Evolutionary conservation across 805 yeast species (phyloP).

Genomic region (Candida maesae): DNA sequence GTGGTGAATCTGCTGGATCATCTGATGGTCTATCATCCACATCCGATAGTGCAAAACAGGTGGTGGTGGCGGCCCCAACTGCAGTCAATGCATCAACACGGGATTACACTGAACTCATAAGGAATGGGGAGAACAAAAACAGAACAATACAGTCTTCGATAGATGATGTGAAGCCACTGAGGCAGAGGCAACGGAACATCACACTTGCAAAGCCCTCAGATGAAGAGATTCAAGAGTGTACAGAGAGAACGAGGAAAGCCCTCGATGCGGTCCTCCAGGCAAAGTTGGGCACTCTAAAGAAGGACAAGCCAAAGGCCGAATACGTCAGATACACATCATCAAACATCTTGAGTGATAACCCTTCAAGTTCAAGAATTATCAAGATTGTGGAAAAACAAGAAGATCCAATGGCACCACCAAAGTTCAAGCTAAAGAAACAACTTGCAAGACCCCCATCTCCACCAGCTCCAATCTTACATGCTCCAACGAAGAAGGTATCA

Average conservation of each 20-base stretch:
- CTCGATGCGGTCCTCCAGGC: slow-evolving; percentile 47
- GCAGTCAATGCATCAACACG: slow-evolving; percentile 3
- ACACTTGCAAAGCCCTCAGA: slow-evolving; percentile 43
- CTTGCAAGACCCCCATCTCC: slow-evolving; percentile 68
- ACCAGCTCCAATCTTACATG: slow-evolving; percentile 67
- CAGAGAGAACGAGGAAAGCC: slow-evolving; percentile 53
- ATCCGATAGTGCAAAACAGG: slow-evolving; percentile 6
- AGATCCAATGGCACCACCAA: slow-evolving; percentile 87
- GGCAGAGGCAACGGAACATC: slow-evolving; percentile 40
- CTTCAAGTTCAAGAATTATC: slow-evolving; percentile 42
- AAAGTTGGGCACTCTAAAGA: slow-evolving; percentile 31
- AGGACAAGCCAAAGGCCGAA: slow-evolving; percentile 32
- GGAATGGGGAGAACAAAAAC: slow-evolving; percentile 19
- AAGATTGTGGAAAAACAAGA: slow-evolving; percentile 62
- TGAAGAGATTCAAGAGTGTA: slow-evolving; percentile 42
- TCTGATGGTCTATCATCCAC: background rate
- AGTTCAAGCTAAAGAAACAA: slow-evolving; percentile 62
- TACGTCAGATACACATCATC: slow-evolving; percentile 44
- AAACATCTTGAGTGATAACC: slow-evolving; percentile 30
- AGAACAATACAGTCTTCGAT: slow-evolving; percentile 40
- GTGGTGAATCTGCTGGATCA: background rate
- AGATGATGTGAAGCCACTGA: slow-evolving; percentile 58
- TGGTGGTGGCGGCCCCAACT: slow-evolving; percentile 13
- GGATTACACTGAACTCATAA: slow-evolving; percentile 22
- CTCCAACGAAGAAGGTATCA: slow-evolving; percentile 45